Percentiles rank a stretch among this genome's conserved stretches.
These are phyloP conservation scores for Lunasporangiospora selenospora DNA, from an alignment of 192 early-diverging fungal species.

Conservation along the genomic window DNA sequence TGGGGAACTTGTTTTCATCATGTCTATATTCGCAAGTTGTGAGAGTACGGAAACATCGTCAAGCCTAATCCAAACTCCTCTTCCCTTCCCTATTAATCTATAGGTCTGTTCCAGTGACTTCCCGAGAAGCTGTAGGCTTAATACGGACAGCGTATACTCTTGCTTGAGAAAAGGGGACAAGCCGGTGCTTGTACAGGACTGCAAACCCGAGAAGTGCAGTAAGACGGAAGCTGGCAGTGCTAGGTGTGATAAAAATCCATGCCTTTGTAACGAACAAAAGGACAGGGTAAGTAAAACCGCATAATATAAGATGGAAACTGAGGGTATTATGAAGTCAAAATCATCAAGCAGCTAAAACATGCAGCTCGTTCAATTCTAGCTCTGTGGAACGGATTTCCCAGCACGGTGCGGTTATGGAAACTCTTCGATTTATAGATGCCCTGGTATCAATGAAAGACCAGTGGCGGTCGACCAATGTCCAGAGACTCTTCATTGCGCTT, in stretches of 20 bases:
- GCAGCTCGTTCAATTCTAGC: too few species aligned
- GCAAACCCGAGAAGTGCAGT: constrained; percentile 1
- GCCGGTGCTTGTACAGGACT: neutral
- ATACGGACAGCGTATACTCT: neutral
- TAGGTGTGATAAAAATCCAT: constrained; percentile 3
- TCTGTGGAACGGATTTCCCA: neutral
- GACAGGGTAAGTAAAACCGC: neutral
- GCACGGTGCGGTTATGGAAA: neutral
- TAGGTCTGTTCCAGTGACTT: neutral
- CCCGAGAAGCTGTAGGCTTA: neutral
- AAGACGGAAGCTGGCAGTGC: neutral
- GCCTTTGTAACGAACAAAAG: neutral
- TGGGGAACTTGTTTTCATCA: neutral
- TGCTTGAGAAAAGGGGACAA: neutral
- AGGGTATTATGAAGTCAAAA: too few species aligned
- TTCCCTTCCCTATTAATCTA: neutral
- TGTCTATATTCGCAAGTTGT: too few species aligned
- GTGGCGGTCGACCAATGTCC: neutral
- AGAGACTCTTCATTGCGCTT: neutral
- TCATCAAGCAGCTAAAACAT: too few species aligned
- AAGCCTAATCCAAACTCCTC: too few species aligned
- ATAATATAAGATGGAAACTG: too few species aligned
- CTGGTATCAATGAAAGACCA: neutral
- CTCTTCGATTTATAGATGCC: neutral
- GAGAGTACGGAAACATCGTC: too few species aligned